Percentiles rank a stretch among this genome's conserved stretches.
Evolutionary conservation across 78 protist species (phyloP).

Genomic region (Dictyostelium firmibasis): DNA sequence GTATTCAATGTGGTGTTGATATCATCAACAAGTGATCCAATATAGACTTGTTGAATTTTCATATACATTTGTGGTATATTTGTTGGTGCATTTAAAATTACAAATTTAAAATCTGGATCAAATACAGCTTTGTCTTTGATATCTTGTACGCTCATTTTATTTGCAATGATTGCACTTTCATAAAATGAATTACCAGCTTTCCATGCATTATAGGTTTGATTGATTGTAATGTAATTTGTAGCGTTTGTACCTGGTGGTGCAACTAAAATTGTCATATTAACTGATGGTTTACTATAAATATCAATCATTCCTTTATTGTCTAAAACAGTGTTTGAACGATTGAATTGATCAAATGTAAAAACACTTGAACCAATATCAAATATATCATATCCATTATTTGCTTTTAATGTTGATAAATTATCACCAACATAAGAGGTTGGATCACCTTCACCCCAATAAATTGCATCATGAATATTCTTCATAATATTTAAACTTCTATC

Average conservation of each 20-base stretch:
- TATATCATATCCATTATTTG: not conserved
- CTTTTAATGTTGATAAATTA: not conserved
- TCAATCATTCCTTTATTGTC: not conserved
- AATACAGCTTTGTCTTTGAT: not conserved
- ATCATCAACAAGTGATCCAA: not conserved
- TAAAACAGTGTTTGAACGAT: too few species aligned
- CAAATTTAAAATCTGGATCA: conserved; percentile 23
- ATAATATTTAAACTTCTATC: not conserved
- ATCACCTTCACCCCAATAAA: conserved; percentile 29
- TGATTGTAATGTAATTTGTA: not conserved
- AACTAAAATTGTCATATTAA: not conserved
- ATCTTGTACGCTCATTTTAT: not conserved
- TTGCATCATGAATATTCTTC: too few species aligned
- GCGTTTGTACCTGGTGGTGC: not conserved
- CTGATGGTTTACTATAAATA: conserved; percentile 35
- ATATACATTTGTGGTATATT: not conserved
- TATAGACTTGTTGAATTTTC: conserved; percentile 16
- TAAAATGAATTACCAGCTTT: conserved; percentile 36
- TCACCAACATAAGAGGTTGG: conserved; percentile 31
- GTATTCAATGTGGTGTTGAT: not conserved
- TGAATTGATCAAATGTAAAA: not conserved
- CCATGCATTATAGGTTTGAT: conserved; percentile 29
- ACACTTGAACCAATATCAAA: conserved; percentile 8
- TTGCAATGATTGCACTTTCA: not conserved
- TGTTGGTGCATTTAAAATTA: conserved; percentile 1